Percentiles rank a stretch among this genome's conserved stretches.
phyloP scores from a whole-genome alignment of 2,329 filamentous ascomycete species.

The Simplicillium aogashimaense region DNA sequence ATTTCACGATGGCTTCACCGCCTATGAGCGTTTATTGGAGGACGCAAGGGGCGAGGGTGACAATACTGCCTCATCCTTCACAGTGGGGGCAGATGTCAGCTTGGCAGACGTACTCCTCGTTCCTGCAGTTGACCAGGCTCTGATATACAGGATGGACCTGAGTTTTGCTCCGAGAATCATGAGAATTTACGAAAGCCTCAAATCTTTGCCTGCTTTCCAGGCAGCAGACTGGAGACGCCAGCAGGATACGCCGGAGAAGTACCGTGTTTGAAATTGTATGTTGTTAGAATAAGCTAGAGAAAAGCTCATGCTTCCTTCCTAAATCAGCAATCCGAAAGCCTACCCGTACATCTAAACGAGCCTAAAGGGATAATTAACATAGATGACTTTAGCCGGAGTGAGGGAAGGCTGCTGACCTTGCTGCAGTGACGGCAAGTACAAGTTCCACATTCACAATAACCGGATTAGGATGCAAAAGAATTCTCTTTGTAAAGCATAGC shows the following conservation, averaged over 20 bases:
- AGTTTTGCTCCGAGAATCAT: constrained; percentile 1
- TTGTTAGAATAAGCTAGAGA: too few relatives aligned
- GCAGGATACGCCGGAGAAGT: constrained; percentile 5
- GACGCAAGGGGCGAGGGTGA: background rate
- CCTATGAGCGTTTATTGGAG: constrained; percentile 2
- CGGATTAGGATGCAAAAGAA: too few relatives aligned
- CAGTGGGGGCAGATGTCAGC: constrained; percentile 2
- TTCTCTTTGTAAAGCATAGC: too few relatives aligned
- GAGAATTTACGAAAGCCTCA: constrained; percentile 2
- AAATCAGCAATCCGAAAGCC: too few relatives aligned
- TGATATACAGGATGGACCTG: constrained; percentile 4
- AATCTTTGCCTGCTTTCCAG: constrained; percentile 2
- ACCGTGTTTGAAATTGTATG: too few relatives aligned
- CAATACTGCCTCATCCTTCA: background rate
- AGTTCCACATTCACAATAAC: too few relatives aligned
- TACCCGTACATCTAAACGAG: too few relatives aligned
- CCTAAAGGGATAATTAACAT: too few relatives aligned
- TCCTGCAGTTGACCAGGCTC: constrained; percentile 3
- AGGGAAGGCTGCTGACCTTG: too few relatives aligned
- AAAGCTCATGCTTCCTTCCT: too few relatives aligned
- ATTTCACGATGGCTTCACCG: constrained; percentile 1
- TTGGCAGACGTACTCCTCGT: constrained; percentile 3
- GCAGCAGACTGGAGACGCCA: constrained; percentile 8
- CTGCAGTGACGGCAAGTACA: too few relatives aligned
- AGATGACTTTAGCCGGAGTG: too few relatives aligned